Conservation (phyloP, 1,139 yeast species). For the Tardiomyces digboiensis region DNA sequence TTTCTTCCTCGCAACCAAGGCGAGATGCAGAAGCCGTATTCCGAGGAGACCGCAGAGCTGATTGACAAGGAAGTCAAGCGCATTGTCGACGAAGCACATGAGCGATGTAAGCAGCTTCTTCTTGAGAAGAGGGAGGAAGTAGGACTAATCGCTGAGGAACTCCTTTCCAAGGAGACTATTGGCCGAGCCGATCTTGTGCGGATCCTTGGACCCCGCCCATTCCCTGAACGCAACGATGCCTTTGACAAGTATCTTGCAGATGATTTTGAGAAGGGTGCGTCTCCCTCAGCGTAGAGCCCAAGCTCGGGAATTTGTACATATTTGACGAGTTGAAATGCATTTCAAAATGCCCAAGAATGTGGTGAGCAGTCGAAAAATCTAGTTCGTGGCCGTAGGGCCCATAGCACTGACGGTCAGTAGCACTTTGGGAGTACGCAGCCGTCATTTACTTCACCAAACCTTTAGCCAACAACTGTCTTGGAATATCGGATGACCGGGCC, state of each 20-base stretch:
- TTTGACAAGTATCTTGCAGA: conserved; percentile 64
- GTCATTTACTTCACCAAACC: too few species aligned
- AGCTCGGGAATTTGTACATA: too few species aligned
- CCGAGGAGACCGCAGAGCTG: conserved; percentile 71
- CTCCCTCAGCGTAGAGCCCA: too few species aligned
- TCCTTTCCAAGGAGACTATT: conserved; percentile 74
- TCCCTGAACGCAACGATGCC: conserved; percentile 84
- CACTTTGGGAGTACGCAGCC: too few species aligned
- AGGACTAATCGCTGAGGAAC: conserved; percentile 76
- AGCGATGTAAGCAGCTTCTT: conserved; percentile 56
- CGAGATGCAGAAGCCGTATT: conserved; percentile 72
- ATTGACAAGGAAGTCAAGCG: conserved; percentile 82
- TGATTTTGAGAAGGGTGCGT: too few species aligned
- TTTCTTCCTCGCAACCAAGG: conserved; percentile 57
- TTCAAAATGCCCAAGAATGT: too few species aligned
- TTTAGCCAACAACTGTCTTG: too few species aligned
- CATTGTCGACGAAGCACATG: conserved; percentile 72
- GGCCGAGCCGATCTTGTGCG: conserved; percentile 89
- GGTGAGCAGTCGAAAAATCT: too few species aligned
- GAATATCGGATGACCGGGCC: too few species aligned
- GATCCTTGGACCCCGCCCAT: conserved; percentile 81
- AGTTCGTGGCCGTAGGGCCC: too few species aligned
- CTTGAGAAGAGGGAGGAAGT: conserved; percentile 66
- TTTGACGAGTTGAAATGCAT: too few species aligned
- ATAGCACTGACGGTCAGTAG: too few species aligned